Evolutionary conservation across 108 stramenopile species (phyloP), one percentile per base, ranked within the genome.

Genomic region (Pseudonitzschia pungens): DNA sequence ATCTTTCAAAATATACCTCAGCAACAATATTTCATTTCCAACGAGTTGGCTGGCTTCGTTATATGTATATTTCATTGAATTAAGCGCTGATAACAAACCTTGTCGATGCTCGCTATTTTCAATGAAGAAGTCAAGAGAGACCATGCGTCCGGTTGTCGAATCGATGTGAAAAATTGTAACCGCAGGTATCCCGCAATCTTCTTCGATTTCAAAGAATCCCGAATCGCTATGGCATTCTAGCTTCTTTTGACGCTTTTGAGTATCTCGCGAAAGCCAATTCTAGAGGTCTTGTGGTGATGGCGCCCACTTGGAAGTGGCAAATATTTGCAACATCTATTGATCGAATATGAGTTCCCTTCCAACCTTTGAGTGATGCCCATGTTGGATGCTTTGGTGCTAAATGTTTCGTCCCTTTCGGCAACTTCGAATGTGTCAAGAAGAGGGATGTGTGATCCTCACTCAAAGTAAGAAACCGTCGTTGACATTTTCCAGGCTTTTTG

Each of bases 391-490:
- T 55, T 20, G 54, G 54, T 4, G 2, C n/a, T 10, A 9, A 7
- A n/a, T 55, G 24, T 55, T 20, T 55, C 54, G 24, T 55, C 20
- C 54, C 54, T 26, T 55, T 55, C 24, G 54, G 24, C 26, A 55
- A 24, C 26, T 55, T 55, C 54, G 54, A 55, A 55, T 55, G 54
- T 26, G 54, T 55, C 22, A 55, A 55, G 54, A 55, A 55, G 16
- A 55, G 54, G 20, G 54, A 26, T 24, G 54, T 55, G 2, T 24
- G 54, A 24, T 55, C 54, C 9, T 55, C 54, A 55, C 54, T 55
- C n/a, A 55, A 24, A 22, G 54, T 55, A 10, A 55, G 26, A 55
- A 24, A 22, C 0, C 54, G 54, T 24, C 54, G 54, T 1, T 55
- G 21, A 10, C 21, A 26, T 10, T 55, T 55, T 26, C 54, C 54